These are phyloP conservation scores for Penicillium pulvis DNA, from an alignment of 495 filamentous ascomycete genomes.

Conservation along the genomic window DNA sequence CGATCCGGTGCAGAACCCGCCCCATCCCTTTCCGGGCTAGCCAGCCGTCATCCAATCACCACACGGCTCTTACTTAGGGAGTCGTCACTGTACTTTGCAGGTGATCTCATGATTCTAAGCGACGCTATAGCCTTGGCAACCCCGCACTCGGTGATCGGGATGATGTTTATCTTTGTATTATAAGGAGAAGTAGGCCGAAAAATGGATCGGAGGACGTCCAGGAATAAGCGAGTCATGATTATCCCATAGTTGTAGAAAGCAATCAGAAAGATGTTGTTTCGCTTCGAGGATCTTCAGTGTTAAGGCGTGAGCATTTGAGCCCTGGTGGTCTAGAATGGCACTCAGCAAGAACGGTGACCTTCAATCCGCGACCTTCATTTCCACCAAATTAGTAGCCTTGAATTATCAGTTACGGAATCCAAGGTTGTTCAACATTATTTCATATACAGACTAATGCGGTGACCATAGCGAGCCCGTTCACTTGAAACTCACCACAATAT, in stretches of 20 bases:
- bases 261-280: no score
- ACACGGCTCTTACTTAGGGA: conserved; percentile 11
- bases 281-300: no score
- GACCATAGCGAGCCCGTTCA: no score
- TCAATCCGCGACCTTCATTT: no score
- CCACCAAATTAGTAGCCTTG: no score
- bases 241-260: no score
- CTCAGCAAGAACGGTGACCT: no score
- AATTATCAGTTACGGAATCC: no score
- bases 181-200: neutral
- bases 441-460: no score
- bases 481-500: neutral
- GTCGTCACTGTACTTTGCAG: conserved; percentile 17
- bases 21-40: conserved; percentile 9
- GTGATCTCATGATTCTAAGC: conserved; percentile 22
- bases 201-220: neutral
- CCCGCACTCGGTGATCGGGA: conserved; percentile 16
- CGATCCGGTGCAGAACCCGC: conserved; percentile 9
- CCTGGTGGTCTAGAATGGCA: no score
- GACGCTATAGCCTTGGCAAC: conserved; percentile 23
- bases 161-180: conserved; percentile 3
- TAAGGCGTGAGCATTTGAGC: no score
- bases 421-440: no score
- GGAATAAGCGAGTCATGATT: neutral
- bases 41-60: conserved; percentile 19